A percentile compares a stretch with the other conserved stretches of the same genome.
phyloP scores from a whole-genome alignment of 192 early-diverging fungal species.

The Podila horticola region DNA sequence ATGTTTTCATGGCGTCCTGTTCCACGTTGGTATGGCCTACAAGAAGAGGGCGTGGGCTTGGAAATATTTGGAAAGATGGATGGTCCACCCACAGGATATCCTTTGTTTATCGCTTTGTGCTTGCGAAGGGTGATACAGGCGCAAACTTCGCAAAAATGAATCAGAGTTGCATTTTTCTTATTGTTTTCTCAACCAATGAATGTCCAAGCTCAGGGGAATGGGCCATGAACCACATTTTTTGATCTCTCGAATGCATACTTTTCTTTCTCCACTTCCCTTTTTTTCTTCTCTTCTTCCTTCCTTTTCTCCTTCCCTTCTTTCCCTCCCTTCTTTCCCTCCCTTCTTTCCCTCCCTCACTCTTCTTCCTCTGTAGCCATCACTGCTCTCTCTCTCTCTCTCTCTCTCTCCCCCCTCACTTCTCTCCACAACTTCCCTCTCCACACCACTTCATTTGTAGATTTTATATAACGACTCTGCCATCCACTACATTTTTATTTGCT shows the following conservation, averaged over 20 bases:
- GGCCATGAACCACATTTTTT: too few species aligned
- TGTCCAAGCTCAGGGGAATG: not conserved
- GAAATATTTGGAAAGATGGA: too few species aligned
- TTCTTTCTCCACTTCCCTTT: slow-evolving; percentile 22
- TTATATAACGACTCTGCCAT: not conserved
- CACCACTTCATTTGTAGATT: not conserved
- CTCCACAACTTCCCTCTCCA: not conserved
- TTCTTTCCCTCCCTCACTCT: not conserved
- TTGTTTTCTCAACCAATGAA: not conserved
- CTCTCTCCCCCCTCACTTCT: not conserved
- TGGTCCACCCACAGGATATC: too few species aligned
- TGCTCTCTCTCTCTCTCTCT: not conserved
- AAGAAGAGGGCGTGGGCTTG: too few species aligned
- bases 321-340: not conserved
- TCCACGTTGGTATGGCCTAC: too few species aligned
- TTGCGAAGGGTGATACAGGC: too few species aligned
- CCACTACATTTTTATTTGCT: not conserved
- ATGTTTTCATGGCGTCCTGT: too few species aligned
- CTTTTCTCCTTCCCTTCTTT: not conserved
- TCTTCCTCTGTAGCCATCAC: not conserved
- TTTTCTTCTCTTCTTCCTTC: not conserved
- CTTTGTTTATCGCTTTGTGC: too few species aligned
- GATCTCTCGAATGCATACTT: not conserved
- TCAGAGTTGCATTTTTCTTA: not conserved
- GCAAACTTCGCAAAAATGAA: too few species aligned